Evolutionary conservation across 139 green algal genomes (phyloP).

Genomic region (Chloropicon primus): DNA sequence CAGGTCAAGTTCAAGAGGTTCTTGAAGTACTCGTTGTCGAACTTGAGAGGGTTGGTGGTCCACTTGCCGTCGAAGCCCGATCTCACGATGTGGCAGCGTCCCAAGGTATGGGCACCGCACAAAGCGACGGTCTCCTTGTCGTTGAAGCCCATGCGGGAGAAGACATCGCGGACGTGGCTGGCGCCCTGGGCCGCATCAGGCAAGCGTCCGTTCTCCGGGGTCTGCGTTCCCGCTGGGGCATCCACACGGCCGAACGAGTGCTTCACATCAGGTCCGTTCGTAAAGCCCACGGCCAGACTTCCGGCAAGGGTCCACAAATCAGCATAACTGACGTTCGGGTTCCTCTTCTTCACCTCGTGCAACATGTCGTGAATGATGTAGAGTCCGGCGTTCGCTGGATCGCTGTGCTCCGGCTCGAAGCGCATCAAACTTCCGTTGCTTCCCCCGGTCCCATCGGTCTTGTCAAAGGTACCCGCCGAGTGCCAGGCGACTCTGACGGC

Average conservation of each 20-base stretch:
- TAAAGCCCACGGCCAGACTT: conserved; percentile 55
- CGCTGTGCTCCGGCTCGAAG: conserved; percentile 48
- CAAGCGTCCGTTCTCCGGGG: conserved; percentile 58
- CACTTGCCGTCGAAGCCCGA: conserved; percentile 33
- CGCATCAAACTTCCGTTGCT: conserved; percentile 60
- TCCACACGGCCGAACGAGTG: conserved; percentile 61
- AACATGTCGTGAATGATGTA: conserved; percentile 50
- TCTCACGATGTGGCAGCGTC: conserved; percentile 18
- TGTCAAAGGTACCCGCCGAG: conserved; percentile 68
- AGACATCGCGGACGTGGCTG: conserved; percentile 31
- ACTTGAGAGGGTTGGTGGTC: conserved; percentile 29
- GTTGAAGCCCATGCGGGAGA: conserved; percentile 26
- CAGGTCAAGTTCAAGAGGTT: conserved; percentile 13
- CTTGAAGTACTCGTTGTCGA: conserved; percentile 38
- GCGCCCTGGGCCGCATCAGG: conserved; percentile 50
- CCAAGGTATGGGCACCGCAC: conserved; percentile 24
- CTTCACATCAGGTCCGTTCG: conserved; percentile 59
- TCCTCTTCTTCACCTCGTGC: conserved; percentile 66
- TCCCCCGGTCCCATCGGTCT: conserved; percentile 53
- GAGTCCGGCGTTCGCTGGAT: conserved; percentile 74
- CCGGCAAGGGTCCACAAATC: conserved; percentile 81
- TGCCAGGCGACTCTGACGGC: conserved; percentile 55
- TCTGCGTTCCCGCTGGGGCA: conserved; percentile 22
- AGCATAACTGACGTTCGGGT: conserved; percentile 20
- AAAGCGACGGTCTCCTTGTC: conserved; percentile 33